Conservation (phyloP, 164 flowering plant species). For the Chloranthus sessilifolius region DNA sequence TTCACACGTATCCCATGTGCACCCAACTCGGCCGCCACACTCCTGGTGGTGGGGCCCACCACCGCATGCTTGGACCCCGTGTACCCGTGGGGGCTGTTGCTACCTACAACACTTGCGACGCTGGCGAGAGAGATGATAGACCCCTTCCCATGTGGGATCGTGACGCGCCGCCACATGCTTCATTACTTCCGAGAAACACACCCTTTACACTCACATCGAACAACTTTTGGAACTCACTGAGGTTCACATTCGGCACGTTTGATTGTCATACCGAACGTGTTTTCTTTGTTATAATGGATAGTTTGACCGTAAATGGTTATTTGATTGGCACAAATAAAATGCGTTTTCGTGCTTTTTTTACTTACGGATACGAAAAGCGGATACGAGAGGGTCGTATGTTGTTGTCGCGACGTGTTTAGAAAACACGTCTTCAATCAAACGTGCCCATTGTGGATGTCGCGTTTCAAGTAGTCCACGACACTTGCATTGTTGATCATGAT, state of each 20-base stretch:
- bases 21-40: conserved; percentile 77
- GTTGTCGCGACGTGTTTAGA: no score
- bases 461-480: conserved; percentile 37
- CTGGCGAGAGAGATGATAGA: conserved; percentile 52
- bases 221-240: conserved; percentile 48
- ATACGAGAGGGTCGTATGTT: no score
- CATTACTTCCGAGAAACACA: conserved; percentile 68
- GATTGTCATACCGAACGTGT: no score
- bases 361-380: no score
- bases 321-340: no score
- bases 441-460: no score
- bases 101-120: conserved; percentile 47
- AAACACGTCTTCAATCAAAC: no score
- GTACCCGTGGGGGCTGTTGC: conserved; percentile 68
- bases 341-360: no score
- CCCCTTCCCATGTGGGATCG: conserved; percentile 66
- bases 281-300: no score
- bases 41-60: conserved; percentile 63
- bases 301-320: no score
- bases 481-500: conserved; percentile 87
- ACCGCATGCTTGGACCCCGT: conserved; percentile 76
- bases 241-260: conserved; percentile 47
- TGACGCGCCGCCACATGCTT: conserved; percentile 86
- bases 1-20: conserved; percentile 69
- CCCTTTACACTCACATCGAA: conserved; percentile 76